Percentiles rank a stretch among this genome's conserved stretches.
Evolutionary conservation across 352 stramenopile species (phyloP).

Genomic region (Aphanomyces euteiches): DNA sequence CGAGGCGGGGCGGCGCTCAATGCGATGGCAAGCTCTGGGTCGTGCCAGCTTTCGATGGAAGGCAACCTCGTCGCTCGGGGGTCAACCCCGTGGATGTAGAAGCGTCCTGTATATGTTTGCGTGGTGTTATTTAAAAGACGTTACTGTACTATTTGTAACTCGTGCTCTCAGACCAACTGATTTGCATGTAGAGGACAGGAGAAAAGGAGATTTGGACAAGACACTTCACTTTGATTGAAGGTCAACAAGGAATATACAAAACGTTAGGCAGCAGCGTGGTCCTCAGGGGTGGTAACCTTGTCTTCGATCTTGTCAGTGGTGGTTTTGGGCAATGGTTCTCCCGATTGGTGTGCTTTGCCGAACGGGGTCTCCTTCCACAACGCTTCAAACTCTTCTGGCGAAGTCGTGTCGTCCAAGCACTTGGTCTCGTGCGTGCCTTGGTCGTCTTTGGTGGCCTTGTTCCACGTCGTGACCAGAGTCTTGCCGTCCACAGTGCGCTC

Average conservation of each 20-base stretch:
- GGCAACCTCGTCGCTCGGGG: slow-evolving; percentile 20
- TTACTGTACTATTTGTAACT: background rate
- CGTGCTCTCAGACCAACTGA: no score
- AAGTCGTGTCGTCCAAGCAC: slow-evolving; percentile 42
- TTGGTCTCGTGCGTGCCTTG: slow-evolving; percentile 61
- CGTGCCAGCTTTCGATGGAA: slow-evolving; percentile 2
- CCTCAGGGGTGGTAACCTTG: no score
- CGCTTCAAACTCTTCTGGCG: slow-evolving; percentile 64
- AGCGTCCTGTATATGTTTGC: background rate
- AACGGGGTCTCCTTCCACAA: slow-evolving; percentile 69
- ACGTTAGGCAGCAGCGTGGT: no score
- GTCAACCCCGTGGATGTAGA: background rate
- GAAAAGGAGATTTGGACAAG: no score
- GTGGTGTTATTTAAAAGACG: background rate
- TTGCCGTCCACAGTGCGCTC: slow-evolving; percentile 62
- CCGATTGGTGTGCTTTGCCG: slow-evolving; percentile 40
- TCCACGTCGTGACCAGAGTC: slow-evolving; percentile 70
- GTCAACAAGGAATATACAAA: no score
- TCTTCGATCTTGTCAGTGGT: background rate
- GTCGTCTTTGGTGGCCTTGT: slow-evolving; percentile 56
- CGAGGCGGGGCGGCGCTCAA: slow-evolving; percentile 32
- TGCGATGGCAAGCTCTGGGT: background rate
- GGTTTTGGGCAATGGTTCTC: background rate
- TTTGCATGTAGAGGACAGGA: no score
- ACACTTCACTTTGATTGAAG: no score